Conservation (phyloP, 2,329 filamentous ascomycete genomes). For the Ophiostoma fasciatum region DNA sequence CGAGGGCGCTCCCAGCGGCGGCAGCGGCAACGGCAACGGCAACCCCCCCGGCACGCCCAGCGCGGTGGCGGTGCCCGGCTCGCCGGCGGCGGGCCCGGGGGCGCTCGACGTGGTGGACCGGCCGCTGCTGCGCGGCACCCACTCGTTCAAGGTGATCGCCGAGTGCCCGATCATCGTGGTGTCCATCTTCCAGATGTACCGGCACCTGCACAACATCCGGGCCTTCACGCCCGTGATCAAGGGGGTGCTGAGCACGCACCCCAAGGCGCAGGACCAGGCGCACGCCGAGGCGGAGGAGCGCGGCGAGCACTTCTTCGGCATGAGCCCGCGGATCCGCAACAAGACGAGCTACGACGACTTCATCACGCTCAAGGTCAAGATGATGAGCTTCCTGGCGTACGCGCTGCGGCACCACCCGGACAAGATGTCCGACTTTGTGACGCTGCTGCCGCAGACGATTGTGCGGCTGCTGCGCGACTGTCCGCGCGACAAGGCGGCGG, state of each 20-base stretch:
- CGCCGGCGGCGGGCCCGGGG: slow-evolving; percentile 70
- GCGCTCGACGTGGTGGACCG: slow-evolving; percentile 73
- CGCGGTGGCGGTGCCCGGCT: slow-evolving; percentile 56
- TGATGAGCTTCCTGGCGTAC: slow-evolving; percentile 96
- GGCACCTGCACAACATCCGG: slow-evolving; percentile 66
- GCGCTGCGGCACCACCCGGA: slow-evolving; percentile 76
- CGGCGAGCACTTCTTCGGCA: slow-evolving; percentile 76
- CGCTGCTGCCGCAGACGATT: slow-evolving; percentile 72
- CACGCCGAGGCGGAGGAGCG: slow-evolving; percentile 70
- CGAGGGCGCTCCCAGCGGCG: not conserved
- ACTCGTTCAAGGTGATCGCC: slow-evolving; percentile 95
- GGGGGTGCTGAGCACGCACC: slow-evolving; percentile 72
- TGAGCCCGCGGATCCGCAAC: slow-evolving; percentile 88
- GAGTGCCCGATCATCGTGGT: slow-evolving; percentile 99
- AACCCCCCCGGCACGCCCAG: slow-evolving; percentile 21
- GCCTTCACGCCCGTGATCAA: slow-evolving; percentile 91
- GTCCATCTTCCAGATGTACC: slow-evolving; percentile 91
- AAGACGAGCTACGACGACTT: slow-evolving; percentile 91
- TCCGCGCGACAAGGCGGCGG: slow-evolving; percentile 82
- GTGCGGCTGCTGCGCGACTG: slow-evolving; percentile 87
- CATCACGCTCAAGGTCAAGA: slow-evolving; percentile 96
- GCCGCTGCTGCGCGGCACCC: slow-evolving; percentile 81
- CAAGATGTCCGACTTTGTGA: slow-evolving; percentile 77
- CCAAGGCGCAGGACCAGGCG: slow-evolving; percentile 82
- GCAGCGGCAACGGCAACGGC: not conserved